These are phyloP conservation scores for Dianthus caryophyllus DNA, from an alignment of 148 eudicot species.

Conservation along the genomic window DNA sequence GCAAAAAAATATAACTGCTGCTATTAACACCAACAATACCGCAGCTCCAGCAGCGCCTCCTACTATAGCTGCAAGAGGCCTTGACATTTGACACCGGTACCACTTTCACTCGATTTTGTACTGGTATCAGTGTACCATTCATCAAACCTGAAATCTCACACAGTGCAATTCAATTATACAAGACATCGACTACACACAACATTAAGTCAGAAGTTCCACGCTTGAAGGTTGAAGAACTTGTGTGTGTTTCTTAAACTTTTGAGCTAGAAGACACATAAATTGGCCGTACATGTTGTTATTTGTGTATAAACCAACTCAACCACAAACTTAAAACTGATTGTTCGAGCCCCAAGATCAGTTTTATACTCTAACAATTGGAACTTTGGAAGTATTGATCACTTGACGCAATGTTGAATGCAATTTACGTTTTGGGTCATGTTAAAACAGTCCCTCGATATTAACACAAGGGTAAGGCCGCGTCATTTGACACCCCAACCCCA, in stretches of 20 bases:
- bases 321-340: no score
- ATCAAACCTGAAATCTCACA: slow-evolving; percentile 34
- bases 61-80: slow-evolving; percentile 76
- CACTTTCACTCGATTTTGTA: slow-evolving; percentile 40
- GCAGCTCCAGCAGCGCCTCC: slow-evolving; percentile 99
- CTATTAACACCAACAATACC: slow-evolving; percentile 57
- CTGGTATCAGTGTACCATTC: slow-evolving; percentile 24
- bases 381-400: no score
- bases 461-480: no score
- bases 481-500: no score
- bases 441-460: no score
- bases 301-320: no score
- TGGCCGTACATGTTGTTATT: no score
- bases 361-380: no score
- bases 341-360: no score
- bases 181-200: background rate
- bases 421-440: no score
- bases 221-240: slow-evolving; percentile 10
- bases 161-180: slow-evolving; percentile 16
- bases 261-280: slow-evolving; percentile 2
- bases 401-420: no score
- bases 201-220: background rate
- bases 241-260: background rate
- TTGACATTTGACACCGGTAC: slow-evolving; percentile 72
- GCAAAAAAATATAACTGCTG: slow-evolving; percentile 60